Evolutionary conservation across 208 protist genomes (phyloP).

Genomic region (Crithidia bombi): DNA sequence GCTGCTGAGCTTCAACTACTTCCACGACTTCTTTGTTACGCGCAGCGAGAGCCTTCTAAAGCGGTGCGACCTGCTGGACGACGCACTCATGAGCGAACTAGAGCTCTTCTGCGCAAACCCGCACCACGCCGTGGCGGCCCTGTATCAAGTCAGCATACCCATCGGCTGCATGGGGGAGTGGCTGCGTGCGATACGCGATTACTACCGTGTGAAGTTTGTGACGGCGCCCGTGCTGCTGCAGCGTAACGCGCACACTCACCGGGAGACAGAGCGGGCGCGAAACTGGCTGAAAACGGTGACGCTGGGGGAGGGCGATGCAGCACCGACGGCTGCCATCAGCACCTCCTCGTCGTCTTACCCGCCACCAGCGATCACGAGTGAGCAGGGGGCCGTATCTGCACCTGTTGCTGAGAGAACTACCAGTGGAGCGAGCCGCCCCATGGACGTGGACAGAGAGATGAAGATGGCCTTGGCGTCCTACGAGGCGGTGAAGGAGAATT

Average conservation of each 20-base stretch:
- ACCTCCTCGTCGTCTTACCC: neutral
- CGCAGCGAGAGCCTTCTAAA: slow-evolving; percentile 63
- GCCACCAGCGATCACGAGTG: neutral
- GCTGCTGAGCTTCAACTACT: slow-evolving; percentile 76
- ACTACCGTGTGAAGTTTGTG: slow-evolving; percentile 62
- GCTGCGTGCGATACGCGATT: slow-evolving; percentile 63
- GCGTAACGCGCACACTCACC: slow-evolving; percentile 4
- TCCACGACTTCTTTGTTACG: slow-evolving; percentile 70
- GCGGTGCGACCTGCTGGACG: slow-evolving; percentile 45
- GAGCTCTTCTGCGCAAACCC: slow-evolving; percentile 60
- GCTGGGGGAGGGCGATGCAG: slow-evolving; percentile 4
- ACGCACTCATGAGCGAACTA: slow-evolving; percentile 48
- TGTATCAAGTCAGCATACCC: slow-evolving; percentile 54
- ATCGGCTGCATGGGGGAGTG: slow-evolving; percentile 68
- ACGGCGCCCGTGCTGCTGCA: slow-evolving; percentile 48
- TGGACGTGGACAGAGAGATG: slow-evolving; percentile 8
- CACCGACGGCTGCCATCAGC: neutral
- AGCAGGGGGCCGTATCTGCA: too few species aligned
- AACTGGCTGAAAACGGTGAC: slow-evolving; percentile 13
- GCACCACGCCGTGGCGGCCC: slow-evolving; percentile 44
- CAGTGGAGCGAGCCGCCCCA: neutral
- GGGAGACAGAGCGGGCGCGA: slow-evolving; percentile 12
- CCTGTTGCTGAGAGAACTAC: too few species aligned
- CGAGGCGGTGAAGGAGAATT: slow-evolving; percentile 21
- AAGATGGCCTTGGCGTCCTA: slow-evolving; percentile 17